These are phyloP conservation scores for Pythium myriotylum DNA, from an alignment of 352 stramenopile genomes.

Conservation along the genomic window DNA sequence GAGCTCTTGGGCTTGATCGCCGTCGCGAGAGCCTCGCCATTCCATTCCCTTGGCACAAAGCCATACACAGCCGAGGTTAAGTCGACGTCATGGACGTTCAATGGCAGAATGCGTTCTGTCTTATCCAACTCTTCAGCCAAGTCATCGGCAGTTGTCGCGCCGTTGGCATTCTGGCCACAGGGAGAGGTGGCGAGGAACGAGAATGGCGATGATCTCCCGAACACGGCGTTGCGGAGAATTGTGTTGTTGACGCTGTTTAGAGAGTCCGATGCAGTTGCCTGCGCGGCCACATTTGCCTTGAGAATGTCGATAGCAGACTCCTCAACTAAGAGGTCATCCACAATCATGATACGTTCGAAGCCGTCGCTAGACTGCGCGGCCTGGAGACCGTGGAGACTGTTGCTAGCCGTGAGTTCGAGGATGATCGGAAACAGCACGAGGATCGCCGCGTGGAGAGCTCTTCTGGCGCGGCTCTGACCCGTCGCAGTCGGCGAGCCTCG, in stretches of 20 bases:
- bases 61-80: constrained; percentile 45
- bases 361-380: constrained; percentile 50
- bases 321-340: constrained; percentile 44
- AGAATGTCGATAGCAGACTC: constrained; percentile 36
- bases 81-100: constrained; percentile 48
- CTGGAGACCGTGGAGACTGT: constrained; percentile 53
- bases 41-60: constrained; percentile 55
- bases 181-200: constrained; percentile 34
- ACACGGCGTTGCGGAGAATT: constrained; percentile 48
- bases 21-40: constrained; percentile 32
- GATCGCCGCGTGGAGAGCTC: constrained; percentile 18
- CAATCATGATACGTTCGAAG: constrained; percentile 46
- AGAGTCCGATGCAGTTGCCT: neutral
- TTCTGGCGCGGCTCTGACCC: constrained; percentile 9
- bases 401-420: constrained; percentile 43
- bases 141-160: neutral
- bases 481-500: neutral
- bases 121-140: neutral
- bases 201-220: constrained; percentile 33
- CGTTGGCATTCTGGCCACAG: constrained; percentile 23
- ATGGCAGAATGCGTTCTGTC: constrained; percentile 18
- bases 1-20: constrained; percentile 19
- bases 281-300: constrained; percentile 11
- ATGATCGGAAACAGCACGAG: constrained; percentile 47
- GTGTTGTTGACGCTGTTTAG: constrained; percentile 24